These are phyloP conservation scores for Aphanomyces astaci DNA, from an alignment of 352 stramenopile species.

Conservation along the genomic window DNA sequence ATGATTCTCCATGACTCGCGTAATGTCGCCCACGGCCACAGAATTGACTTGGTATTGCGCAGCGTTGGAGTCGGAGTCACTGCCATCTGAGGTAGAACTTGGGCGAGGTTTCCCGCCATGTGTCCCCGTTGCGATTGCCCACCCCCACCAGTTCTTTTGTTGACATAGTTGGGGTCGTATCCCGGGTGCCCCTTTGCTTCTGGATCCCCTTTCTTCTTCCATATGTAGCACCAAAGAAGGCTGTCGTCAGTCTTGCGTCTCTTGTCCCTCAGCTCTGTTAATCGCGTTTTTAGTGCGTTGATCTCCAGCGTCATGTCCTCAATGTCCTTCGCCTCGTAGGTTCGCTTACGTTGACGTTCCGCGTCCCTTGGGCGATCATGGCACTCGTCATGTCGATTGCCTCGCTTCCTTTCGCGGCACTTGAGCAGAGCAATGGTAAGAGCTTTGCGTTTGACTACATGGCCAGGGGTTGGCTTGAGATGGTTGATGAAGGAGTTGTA, in stretches of 20 bases:
- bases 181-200: background rate
- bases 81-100: no score
- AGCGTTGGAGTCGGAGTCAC: background rate
- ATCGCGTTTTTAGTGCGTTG: background rate
- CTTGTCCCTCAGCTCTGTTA: background rate
- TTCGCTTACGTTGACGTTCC: background rate
- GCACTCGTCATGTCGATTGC: background rate
- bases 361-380: background rate
- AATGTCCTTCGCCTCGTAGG: background rate
- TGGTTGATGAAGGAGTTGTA: background rate
- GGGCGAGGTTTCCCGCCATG: background rate
- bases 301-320: no score
- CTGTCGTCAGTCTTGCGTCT: background rate
- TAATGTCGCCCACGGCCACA: background rate
- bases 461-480: background rate
- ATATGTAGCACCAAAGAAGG: background rate
- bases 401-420: no score
- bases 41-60: background rate
- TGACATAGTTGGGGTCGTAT: background rate
- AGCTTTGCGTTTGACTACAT: background rate
- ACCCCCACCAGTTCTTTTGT: background rate
- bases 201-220: background rate
- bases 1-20: background rate
- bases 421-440: background rate
- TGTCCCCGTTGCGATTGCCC: background rate